These are phyloP conservation scores for Bryoglossum gracile DNA, from an alignment of 495 filamentous ascomycete species.

Conservation along the genomic window DNA sequence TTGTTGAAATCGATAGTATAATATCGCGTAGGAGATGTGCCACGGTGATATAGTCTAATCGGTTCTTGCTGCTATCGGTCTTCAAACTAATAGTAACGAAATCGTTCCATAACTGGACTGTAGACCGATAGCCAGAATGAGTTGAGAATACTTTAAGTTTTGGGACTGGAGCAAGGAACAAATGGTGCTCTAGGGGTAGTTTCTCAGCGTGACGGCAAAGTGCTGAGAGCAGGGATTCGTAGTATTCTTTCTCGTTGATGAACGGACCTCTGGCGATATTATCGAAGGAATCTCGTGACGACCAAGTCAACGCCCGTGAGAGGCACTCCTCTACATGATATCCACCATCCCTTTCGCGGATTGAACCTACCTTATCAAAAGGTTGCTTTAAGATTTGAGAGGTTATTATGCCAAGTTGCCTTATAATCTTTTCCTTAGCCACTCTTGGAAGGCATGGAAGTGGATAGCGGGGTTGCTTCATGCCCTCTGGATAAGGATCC, in stretches of 20 bases:
- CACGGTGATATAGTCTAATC: conserved; percentile 30
- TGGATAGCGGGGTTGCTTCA: background rate
- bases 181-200: conserved; percentile 13
- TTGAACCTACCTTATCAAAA: conserved; percentile 19
- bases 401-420: conserved; percentile 16
- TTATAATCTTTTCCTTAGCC: conserved; percentile 19
- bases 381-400: conserved; percentile 13
- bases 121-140: conserved; percentile 3
- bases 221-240: conserved; percentile 13
- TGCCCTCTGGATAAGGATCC: background rate
- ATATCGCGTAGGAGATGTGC: conserved; percentile 27
- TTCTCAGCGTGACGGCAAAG: conserved; percentile 1
- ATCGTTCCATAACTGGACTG: conserved; percentile 22
- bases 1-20: conserved; percentile 12
- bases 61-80: conserved; percentile 26
- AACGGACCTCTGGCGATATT: conserved; percentile 9
- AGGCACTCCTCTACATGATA: conserved; percentile 12
- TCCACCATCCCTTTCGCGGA: conserved; percentile 13
- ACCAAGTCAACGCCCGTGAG: background rate
- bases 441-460: conserved; percentile 9
- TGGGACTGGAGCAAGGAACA: conserved; percentile 19
- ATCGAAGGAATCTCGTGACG: background rate
- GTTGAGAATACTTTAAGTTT: conserved; percentile 10
- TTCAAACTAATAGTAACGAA: conserved; percentile 28
- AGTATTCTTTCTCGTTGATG: conserved; percentile 11